Base-by-base conservation (phyloP, 202 grass and related monocot species). In the Schoenoplectus tabernaemontani region DNA sequence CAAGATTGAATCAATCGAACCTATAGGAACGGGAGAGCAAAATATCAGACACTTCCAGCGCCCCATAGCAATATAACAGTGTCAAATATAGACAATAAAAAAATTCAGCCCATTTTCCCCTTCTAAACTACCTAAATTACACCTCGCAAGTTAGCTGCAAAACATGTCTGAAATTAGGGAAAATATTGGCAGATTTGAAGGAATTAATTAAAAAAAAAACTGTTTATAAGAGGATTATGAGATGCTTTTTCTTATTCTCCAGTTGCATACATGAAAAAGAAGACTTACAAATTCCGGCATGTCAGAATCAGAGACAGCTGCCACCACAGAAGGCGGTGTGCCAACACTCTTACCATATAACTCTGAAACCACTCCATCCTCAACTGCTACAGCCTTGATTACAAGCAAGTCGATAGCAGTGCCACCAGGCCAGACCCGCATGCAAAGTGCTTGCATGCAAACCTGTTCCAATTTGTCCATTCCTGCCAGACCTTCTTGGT, bases 241-340 rank as follows among this genome's bases (percentile, higher is more conserved):
- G 20, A 73, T 24, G 0, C 24, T 51, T 38, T 60, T 22, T 66
- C 19, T 34, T 37, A 59, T n/a, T 61, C 48, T 75, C 9, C 11
- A 5, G 38, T 13, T 37, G 16, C 28, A 73, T 30, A 28, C 11
- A 26, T 62, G 57, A 80, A 63, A 60, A 47, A 33, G 1, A 57
- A 13, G 44, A 87, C 90, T 95, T 91, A 98, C 91, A 86, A 98
- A 86, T 98, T 98, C 96, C 62, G 71, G 75, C 64, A 98, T 84
- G 6, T 95, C 96, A 12, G 61, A 80, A 75, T 92, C 89, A 70
- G 75, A 57, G 36, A 91, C 77, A 59, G 83, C 56, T 68, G 78
- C 69, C 84, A 78, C 37, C 15, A 54, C 47, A 20, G 70, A 75
- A 2, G 87, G 34, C 66, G 85, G 86, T 53, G 61, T 81, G 42